A percentile compares a stretch with the other conserved stretches of the same genome.
Conservation (phyloP, 495 filamentous ascomycete species). For the Filosporella fistucella region DNA sequence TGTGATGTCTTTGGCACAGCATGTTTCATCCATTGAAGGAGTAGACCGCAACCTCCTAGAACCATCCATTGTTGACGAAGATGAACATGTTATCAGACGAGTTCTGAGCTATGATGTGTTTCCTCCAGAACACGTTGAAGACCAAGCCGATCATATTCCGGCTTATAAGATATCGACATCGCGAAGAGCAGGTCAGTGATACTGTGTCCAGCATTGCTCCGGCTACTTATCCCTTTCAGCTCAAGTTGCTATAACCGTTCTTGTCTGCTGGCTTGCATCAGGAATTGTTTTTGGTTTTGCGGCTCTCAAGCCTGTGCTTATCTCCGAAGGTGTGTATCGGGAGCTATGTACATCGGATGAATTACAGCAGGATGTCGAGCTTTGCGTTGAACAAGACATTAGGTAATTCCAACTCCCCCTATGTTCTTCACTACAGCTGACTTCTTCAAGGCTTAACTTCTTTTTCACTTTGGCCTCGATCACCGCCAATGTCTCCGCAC, state of each 20-base stretch:
- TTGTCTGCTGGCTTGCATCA: conserved; percentile 61
- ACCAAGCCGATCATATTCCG: conserved; percentile 27
- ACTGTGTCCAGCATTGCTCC: conserved; percentile 6
- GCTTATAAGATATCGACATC: conserved; percentile 49
- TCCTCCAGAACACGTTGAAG: conserved; percentile 16
- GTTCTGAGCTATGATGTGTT: conserved; percentile 33
- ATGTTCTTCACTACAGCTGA: conserved; percentile 63
- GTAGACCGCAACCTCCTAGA: conserved; percentile 32
- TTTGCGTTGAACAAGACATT: conserved; percentile 65
- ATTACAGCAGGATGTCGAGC: conserved; percentile 31
- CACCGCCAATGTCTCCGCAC: conserved; percentile 68
- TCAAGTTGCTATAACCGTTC: conserved; percentile 53
- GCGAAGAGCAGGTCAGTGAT: conserved; percentile 42
- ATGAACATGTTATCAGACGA: conserved; percentile 23
- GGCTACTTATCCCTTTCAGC: conserved; percentile 31
- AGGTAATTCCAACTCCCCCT: conserved; percentile 50
- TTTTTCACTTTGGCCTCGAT: conserved; percentile 95
- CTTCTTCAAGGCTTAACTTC: conserved; percentile 68
- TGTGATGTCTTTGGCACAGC: conserved; percentile 38
- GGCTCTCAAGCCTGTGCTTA: conserved; percentile 65
- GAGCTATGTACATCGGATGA: conserved; percentile 48
- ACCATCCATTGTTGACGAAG: conserved; percentile 9
- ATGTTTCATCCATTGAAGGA: conserved; percentile 36
- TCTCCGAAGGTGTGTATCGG: conserved; percentile 61
- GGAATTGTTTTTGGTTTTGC: conserved; percentile 74